phyloP scores from a whole-genome alignment of 345 rosid species.

The Tarenaya hassleriana region DNA sequence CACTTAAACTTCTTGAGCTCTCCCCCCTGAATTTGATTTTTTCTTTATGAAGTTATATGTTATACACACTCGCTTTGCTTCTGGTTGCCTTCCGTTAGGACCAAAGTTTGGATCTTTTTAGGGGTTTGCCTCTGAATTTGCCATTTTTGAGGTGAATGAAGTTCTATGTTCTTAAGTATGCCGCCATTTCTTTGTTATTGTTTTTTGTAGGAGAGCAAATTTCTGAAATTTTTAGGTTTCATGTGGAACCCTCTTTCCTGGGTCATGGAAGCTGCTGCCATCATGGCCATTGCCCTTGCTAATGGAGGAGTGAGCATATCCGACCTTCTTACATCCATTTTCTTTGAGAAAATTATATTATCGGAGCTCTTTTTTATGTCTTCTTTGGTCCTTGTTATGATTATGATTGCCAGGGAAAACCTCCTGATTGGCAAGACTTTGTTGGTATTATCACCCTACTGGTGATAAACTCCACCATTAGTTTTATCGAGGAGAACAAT shows the following conservation, averaged over 20 bases:
- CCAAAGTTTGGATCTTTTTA: neutral
- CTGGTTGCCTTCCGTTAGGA: conserved; percentile 5
- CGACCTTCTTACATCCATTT: conserved; percentile 1
- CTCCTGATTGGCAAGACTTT: conserved; percentile 99
- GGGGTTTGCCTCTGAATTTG: conserved; percentile 5
- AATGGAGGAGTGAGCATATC: conserved; percentile 81
- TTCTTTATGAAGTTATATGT: too few species aligned
- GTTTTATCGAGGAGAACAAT: conserved; percentile 93
- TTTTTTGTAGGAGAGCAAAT: conserved; percentile 71
- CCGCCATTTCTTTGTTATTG: conserved; percentile 1
- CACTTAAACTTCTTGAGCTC: too few species aligned
- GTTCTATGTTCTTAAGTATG: conserved; percentile 14
- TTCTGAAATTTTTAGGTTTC: conserved; percentile 82
- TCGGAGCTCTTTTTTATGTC: neutral
- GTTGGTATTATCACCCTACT: conserved; percentile 90
- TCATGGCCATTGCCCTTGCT: conserved; percentile 99
- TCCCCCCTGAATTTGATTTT: neutral
- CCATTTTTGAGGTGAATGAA: conserved; percentile 1
- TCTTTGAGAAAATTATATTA: too few species aligned
- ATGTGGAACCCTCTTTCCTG: conserved; percentile 99
- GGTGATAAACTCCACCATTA: conserved; percentile 89
- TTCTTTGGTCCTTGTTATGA: conserved; percentile 8
- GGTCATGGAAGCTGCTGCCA: conserved; percentile 99
- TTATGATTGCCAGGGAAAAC: conserved; percentile 58
- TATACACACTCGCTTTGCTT: neutral